Evolutionary conservation across 2,329 filamentous ascomycete species (phyloP).

Genomic region (Balansia obtecta): DNA sequence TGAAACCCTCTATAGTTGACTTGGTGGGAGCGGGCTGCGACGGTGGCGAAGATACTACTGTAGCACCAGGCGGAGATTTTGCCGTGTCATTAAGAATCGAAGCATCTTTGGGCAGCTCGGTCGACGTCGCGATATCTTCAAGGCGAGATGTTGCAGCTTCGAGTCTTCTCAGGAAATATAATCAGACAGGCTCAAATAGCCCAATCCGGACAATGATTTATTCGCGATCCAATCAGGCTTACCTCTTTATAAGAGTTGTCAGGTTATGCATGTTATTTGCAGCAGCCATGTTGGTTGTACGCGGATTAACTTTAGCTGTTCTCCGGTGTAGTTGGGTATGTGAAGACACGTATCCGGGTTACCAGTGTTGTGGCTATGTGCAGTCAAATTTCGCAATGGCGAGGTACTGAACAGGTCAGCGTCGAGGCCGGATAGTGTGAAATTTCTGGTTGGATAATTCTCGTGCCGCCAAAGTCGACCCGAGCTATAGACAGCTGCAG

Average conservation of each 20-base stretch:
- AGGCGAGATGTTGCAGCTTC: constrained; percentile 93
- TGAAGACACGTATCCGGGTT: background rate
- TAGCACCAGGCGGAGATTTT: constrained; percentile 17
- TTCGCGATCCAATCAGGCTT: constrained; percentile 13
- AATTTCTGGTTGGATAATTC: too few species aligned
- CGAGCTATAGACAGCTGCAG: too few species aligned
- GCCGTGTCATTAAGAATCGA: constrained; percentile 30
- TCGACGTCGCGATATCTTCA: constrained; percentile 85
- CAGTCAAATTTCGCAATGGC: too few species aligned
- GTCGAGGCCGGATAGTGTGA: too few species aligned
- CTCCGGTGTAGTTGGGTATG: background rate
- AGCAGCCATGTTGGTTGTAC: constrained; percentile 45
- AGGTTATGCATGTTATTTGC: constrained; percentile 88
- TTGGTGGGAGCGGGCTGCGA: constrained; percentile 21
- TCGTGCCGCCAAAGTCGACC: too few species aligned
- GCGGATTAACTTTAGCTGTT: background rate
- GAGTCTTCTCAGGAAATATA: constrained; percentile 45
- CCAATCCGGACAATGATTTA: background rate
- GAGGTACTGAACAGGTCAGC: too few species aligned
- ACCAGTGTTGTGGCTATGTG: background rate
- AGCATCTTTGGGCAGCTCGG: constrained; percentile 43
- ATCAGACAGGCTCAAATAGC: background rate
- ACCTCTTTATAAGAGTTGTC: constrained; percentile 97
- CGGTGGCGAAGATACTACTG: constrained; percentile 26
- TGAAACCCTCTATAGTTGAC: constrained; percentile 10